Evolutionary conservation across 176 grass and related monocot species (phyloP).

Genomic region (Paspalum vaginatum): DNA sequence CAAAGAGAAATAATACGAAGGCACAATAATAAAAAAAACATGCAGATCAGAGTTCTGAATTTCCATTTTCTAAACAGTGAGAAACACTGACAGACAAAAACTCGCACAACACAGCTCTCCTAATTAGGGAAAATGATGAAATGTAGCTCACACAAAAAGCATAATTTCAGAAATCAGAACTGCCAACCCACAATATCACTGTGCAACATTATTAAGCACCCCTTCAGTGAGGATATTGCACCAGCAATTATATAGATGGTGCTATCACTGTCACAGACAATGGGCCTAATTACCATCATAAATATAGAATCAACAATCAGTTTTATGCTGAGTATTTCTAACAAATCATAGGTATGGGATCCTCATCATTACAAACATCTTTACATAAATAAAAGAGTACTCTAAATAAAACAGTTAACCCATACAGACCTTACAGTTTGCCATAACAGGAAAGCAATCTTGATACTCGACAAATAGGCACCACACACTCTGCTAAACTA

Average conservation of each 20-base stretch:
- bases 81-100: background rate
- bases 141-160: background rate
- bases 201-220: background rate
- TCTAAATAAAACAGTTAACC: background rate
- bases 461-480: background rate
- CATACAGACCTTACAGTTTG: slow-evolving; percentile 5
- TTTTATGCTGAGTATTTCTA: background rate
- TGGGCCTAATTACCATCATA: slow-evolving; percentile 1
- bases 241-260: background rate
- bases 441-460: background rate
- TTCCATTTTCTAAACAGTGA: background rate
- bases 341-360: background rate
- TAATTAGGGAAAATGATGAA: background rate
- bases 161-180: slow-evolving; percentile 7
- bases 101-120: background rate
- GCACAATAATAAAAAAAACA: background rate
- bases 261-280: background rate
- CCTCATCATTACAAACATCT: background rate
- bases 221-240: background rate
- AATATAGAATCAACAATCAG: background rate
- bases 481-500: background rate
- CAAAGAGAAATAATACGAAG: slow-evolving; percentile 10
- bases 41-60: background rate
- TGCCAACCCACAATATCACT: background rate
- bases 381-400: background rate